Percentiles rank a stretch among this genome's conserved stretches.
phyloP scores from a whole-genome alignment of 768 basidiomycete species.

The Tremella mesenterica region DNA sequence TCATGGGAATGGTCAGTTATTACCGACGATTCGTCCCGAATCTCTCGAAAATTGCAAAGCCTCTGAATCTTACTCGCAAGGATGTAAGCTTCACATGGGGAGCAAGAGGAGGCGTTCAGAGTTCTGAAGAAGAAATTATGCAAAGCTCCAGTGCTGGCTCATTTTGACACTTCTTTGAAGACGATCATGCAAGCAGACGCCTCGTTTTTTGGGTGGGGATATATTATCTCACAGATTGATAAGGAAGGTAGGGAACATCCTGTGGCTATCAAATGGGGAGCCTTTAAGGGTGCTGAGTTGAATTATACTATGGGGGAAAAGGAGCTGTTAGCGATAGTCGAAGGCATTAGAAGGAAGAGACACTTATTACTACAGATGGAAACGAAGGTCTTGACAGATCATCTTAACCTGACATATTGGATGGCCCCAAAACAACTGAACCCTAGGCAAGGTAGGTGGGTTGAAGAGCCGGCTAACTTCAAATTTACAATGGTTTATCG shows the following conservation, averaged over 20 bases:
- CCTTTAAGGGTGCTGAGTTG: slow-evolving; percentile 37
- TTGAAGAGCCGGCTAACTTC: not conserved
- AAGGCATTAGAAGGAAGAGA: slow-evolving; percentile 5
- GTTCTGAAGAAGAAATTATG: not conserved
- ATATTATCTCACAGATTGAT: slow-evolving; percentile 34
- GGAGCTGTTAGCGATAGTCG: slow-evolving; percentile 16
- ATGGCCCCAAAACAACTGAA: slow-evolving; percentile 43
- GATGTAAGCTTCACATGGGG: slow-evolving; percentile 3
- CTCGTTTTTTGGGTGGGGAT: slow-evolving; percentile 37
- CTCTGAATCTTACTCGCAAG: slow-evolving; percentile 7
- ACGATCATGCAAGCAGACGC: slow-evolving; percentile 29
- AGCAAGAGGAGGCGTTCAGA: not conserved
- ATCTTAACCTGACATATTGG: slow-evolving; percentile 6
- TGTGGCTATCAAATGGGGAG: slow-evolving; percentile 13
- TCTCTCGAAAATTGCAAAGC: slow-evolving; percentile 14
- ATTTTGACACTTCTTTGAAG: slow-evolving; percentile 5
- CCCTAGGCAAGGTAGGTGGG: slow-evolving; percentile 15
- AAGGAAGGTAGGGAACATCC: slow-evolving; percentile 9
- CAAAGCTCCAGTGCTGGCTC: not conserved
- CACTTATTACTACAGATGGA: not conserved
- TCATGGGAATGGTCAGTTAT: slow-evolving; percentile 21
- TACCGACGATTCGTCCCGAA: slow-evolving; percentile 23
- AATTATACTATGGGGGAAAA: slow-evolving; percentile 50
- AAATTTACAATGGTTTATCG: slow-evolving; percentile 6
- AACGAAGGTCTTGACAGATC: slow-evolving; percentile 3